These are phyloP conservation scores for Cutaneotrichosporon sp. DNA, from an alignment of 1,284 basidiomycete genomes.

Conservation along the genomic window DNA sequence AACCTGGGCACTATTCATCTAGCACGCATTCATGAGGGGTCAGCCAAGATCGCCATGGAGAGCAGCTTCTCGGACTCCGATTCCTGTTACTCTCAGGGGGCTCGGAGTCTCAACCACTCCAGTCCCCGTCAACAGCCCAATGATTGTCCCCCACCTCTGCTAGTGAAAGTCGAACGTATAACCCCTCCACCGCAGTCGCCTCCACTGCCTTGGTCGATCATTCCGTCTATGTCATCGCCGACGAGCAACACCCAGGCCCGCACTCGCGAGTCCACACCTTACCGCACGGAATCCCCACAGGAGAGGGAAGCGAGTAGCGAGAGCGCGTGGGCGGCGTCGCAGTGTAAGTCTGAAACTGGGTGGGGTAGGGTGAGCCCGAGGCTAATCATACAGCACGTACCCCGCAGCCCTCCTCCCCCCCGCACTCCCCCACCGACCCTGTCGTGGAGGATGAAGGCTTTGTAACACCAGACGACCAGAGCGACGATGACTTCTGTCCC, in stretches of 20 bases:
- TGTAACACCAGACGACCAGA: conserved; percentile 13
- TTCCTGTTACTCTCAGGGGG: neutral
- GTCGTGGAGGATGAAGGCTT: neutral
- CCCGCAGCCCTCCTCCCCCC: neutral
- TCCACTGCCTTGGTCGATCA: neutral
- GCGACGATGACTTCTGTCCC: conserved; percentile 40
- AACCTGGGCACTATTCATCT: neutral
- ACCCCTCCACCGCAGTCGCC: too few species aligned
- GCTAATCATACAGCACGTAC: too few species aligned
- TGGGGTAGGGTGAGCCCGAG: too few species aligned
- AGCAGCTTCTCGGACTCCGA: neutral
- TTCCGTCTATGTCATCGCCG: neutral
- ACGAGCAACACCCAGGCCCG: too few species aligned
- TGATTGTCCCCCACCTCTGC: too few species aligned
- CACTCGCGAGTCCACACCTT: too few species aligned
- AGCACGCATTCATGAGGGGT: neutral
- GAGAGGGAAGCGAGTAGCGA: too few species aligned
- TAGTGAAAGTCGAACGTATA: too few species aligned
- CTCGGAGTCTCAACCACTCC: neutral
- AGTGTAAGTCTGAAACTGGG: too few species aligned
- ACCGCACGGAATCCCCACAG: too few species aligned
- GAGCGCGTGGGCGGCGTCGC: too few species aligned
- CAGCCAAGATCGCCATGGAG: neutral
- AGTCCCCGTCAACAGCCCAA: too few species aligned
- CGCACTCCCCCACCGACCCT: neutral